Base-by-base conservation (phyloP, 2,329 filamentous ascomycete genomes). In the Penicillium brasilianum region DNA sequence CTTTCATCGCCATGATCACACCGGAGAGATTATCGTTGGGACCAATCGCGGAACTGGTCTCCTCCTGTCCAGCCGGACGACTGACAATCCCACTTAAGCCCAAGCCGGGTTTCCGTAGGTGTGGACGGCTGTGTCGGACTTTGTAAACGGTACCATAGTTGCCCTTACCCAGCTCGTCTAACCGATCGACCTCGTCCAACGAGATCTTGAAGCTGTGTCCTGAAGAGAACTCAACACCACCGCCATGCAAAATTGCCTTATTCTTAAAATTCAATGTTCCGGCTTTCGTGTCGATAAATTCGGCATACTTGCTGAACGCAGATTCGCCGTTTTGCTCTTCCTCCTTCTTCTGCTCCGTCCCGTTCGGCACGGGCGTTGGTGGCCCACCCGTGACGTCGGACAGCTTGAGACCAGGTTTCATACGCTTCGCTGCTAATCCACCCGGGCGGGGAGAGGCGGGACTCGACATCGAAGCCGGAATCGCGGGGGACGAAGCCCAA, bases 141-240 rank as follows among this genome's bases (percentile, higher is more conserved):
- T 95, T 97, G 84, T 96, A 98, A 4, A 99, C 95, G 1, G 94
- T 98, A 62, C 95, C 95, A 71, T 99, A 99, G 76, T 99, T 99
- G 43, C 95, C 95, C 78, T 98, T 99, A 50, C 95, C 95, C 13
- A 99, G 82, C 80, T 99, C 95, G 63, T 94, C 92, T 60, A 98
- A 75, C 1, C 92, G 94, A 70, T 98, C 92, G 6, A 99, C 91
- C 76, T 99, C 94, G 72, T 99, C 94, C 44, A 99, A 83, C 4
- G 94, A 98, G 72, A 99, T 98, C 72, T 85, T 92, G 78, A 99
- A 98, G 18, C 88, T 92, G 57, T 89, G 90, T 2, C 95, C 95
- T 60, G 90, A 93, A 25, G 90, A 89, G 73, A 99, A 99, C 72
- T 98, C 90, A 63, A 99, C 93, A 28, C 95, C 95, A 16, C 90